Conservation (phyloP, 306 rosid species). For the Astragalus membranaceus region DNA sequence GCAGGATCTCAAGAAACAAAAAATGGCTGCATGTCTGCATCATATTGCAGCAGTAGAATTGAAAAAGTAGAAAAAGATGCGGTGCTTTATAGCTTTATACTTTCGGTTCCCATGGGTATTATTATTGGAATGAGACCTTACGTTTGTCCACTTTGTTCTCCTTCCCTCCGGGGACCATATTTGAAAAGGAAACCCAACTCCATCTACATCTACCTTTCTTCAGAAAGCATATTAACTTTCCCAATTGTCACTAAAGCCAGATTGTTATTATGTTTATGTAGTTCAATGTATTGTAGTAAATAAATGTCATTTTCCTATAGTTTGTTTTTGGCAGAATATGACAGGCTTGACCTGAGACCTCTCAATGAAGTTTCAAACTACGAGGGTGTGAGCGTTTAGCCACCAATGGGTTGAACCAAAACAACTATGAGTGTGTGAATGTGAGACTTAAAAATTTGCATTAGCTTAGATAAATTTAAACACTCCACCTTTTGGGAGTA, state of each 20-base stretch:
- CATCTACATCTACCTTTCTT: too few relatives aligned
- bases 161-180: conserved; percentile 10
- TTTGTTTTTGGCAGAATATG: background rate
- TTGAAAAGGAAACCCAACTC: background rate
- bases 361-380: background rate
- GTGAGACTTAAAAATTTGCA: too few relatives aligned
- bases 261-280: background rate
- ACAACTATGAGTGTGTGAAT: too few relatives aligned
- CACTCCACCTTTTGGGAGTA: background rate
- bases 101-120: background rate
- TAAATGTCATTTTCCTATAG: too few relatives aligned
- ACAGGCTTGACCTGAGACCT: background rate
- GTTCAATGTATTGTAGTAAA: too few relatives aligned
- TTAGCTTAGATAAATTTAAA: background rate
- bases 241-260: background rate
- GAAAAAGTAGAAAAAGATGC: background rate
- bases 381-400: background rate
- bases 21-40: background rate
- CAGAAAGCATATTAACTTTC: background rate
- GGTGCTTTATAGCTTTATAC: too few relatives aligned
- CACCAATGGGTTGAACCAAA: too few relatives aligned
- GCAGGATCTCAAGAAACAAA: background rate
- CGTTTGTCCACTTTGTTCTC: background rate
- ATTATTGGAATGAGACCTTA: background rate
- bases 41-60: background rate